Percentiles rank a stretch among this genome's conserved stretches.
These are phyloP conservation scores for Canavalia gladiata DNA, from an alignment of 306 rosid genomes.

Conservation along the genomic window DNA sequence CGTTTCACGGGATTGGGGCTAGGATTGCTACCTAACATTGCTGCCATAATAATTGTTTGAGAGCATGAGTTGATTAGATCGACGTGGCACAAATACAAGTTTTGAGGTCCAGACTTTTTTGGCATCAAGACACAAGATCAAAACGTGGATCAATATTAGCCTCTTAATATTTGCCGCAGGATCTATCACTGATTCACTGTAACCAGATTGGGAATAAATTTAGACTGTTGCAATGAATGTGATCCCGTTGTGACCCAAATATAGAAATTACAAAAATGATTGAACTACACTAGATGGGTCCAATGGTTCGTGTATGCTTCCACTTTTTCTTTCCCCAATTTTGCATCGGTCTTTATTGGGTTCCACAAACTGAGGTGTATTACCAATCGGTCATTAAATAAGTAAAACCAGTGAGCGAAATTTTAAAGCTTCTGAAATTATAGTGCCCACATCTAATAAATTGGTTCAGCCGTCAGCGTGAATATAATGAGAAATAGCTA, in stretches of 20 bases:
- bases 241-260: background rate
- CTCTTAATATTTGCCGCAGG: background rate
- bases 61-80: background rate
- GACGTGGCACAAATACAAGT: background rate
- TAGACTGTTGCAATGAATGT: background rate
- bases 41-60: background rate
- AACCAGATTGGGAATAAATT: background rate
- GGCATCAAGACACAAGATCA: background rate
- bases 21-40: background rate
- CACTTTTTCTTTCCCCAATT: background rate
- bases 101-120: background rate
- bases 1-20: constrained; percentile 13
- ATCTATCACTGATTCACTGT: background rate
- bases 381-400: background rate
- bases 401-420: too few species aligned
- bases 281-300: background rate
- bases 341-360: background rate
- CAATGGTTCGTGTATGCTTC: background rate
- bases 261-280: background rate
- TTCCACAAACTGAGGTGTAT: background rate
- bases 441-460: background rate
- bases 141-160: constrained; percentile 15
- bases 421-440: background rate
- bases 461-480: background rate
- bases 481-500: background rate